These are phyloP conservation scores for Neobulgaria alba DNA, from an alignment of 2,329 filamentous ascomycete genomes.

Conservation along the genomic window DNA sequence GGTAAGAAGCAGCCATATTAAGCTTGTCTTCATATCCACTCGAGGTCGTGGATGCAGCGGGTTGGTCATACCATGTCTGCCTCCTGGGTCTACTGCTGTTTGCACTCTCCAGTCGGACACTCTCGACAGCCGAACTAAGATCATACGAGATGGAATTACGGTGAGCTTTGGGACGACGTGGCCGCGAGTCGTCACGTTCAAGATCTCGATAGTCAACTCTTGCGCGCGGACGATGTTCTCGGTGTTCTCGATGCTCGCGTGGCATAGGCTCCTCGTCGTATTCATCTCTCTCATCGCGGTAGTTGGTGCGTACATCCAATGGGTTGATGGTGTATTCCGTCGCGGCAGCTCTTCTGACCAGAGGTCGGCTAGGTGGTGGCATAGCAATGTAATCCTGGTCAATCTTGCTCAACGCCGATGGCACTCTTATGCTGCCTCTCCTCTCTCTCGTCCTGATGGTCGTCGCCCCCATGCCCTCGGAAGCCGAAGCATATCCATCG, in stretches of 20 bases:
- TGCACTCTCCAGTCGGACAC: conserved; percentile 19
- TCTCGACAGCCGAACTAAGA: conserved; percentile 11
- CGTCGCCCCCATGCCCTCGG: conserved; percentile 10
- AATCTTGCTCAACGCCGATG: conserved; percentile 14
- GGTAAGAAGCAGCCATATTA: conserved; percentile 40
- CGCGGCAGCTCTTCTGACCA: conserved; percentile 12
- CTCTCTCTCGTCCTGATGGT: conserved; percentile 11
- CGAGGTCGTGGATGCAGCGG: conserved; percentile 8
- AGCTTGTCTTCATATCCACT: conserved; percentile 37
- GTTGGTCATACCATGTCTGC: conserved; percentile 22
- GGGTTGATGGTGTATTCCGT: conserved; percentile 6
- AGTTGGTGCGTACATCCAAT: neutral
- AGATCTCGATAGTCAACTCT: neutral
- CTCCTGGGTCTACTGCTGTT: conserved; percentile 22
- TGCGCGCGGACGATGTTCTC: conserved; percentile 10
- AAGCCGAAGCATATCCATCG: conserved; percentile 20
- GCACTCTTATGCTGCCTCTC: conserved; percentile 17
- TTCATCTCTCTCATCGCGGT: conserved; percentile 4
- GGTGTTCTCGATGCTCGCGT: conserved; percentile 18
- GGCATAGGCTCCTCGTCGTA: conserved; percentile 1
- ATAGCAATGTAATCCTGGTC: conserved; percentile 20
- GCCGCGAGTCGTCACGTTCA: conserved; percentile 8
- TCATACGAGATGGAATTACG: conserved; percentile 26
- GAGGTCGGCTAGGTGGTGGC: conserved; percentile 20
- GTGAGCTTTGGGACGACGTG: conserved; percentile 19